Evolutionary conservation across 108 stramenopile genomes (phyloP).

Genomic region (Poteriospumella lacustris): DNA sequence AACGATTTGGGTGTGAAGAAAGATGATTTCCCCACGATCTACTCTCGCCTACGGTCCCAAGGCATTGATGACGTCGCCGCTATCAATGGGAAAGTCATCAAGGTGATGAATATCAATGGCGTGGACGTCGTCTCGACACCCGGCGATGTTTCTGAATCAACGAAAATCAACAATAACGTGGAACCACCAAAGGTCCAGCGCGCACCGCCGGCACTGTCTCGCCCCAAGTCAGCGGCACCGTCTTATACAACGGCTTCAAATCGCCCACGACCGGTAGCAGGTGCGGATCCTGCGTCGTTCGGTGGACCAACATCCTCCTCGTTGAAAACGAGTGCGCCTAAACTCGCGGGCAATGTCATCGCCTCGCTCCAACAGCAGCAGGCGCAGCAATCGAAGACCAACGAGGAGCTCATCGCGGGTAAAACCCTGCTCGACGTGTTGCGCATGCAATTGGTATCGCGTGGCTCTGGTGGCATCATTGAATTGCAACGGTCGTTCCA

Average conservation of each 20-base stretch:
- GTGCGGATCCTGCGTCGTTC: neutral
- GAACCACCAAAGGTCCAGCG: neutral
- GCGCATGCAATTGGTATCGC: neutral
- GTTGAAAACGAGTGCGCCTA: neutral
- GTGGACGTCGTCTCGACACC: neutral
- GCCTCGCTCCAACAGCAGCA: neutral
- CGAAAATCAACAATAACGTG: neutral
- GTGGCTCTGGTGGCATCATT: neutral
- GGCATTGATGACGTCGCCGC: neutral
- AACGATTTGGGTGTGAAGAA: neutral
- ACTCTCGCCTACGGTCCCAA: slow-evolving; percentile 2
- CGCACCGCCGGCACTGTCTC: neutral
- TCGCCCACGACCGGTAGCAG: too few species aligned
- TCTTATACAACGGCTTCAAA: neutral
- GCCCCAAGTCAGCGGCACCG: neutral
- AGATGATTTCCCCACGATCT: slow-evolving; percentile 1
- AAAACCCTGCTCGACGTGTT: neutral
- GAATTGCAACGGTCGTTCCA: neutral
- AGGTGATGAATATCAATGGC: slow-evolving; percentile 16
- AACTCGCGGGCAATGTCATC: neutral
- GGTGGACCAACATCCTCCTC: too few species aligned
- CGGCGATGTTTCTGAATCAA: neutral
- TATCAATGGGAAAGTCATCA: slow-evolving; percentile 13
- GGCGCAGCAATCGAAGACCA: neutral
- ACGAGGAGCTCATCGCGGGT: neutral